Evolutionary conservation across 164 flowering plant genomes (phyloP).

Genomic region (Aristolochia fimbriata): DNA sequence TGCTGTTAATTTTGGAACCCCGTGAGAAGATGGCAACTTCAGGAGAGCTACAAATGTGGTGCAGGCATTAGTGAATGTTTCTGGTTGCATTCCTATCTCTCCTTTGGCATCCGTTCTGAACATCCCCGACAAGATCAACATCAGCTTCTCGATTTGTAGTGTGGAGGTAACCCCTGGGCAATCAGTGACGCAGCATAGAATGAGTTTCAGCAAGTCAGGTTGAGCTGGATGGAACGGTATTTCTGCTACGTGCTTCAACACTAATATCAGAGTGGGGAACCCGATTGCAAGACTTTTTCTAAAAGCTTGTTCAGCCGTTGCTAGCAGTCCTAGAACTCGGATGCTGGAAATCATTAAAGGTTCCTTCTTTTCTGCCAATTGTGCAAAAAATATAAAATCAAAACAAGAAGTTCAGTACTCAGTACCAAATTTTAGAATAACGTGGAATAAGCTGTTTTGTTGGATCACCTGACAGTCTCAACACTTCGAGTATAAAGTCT

Average conservation of each 20-base stretch:
- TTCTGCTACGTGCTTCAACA: slow-evolving; percentile 55
- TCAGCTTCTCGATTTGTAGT: slow-evolving; percentile 54
- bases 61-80: slow-evolving; percentile 51
- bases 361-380: slow-evolving; percentile 55
- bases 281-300: slow-evolving; percentile 71
- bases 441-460: not conserved
- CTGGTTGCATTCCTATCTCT: slow-evolving; percentile 58
- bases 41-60: slow-evolving; percentile 57
- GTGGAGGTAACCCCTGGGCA: slow-evolving; percentile 66
- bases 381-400: not conserved
- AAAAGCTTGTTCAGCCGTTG: slow-evolving; percentile 57
- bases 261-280: slow-evolving; percentile 64
- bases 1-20: slow-evolving; percentile 24
- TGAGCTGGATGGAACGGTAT: slow-evolving; percentile 86
- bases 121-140: slow-evolving; percentile 45
- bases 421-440: not conserved
- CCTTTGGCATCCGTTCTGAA: slow-evolving; percentile 51
- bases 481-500: slow-evolving; percentile 81
- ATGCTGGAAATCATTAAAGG: slow-evolving; percentile 55
- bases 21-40: slow-evolving; percentile 42
- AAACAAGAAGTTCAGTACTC: not conserved
- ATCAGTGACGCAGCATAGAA: slow-evolving; percentile 41
- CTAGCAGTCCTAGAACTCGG: slow-evolving; percentile 59
- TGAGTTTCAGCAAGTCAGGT: slow-evolving; percentile 51
- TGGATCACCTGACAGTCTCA: slow-evolving; percentile 71